Percentiles rank a stretch among this genome's conserved stretches.
These are phyloP conservation scores for Huntiella moniliformis DNA, from an alignment of 2,329 filamentous ascomycete genomes.

Conservation along the genomic window DNA sequence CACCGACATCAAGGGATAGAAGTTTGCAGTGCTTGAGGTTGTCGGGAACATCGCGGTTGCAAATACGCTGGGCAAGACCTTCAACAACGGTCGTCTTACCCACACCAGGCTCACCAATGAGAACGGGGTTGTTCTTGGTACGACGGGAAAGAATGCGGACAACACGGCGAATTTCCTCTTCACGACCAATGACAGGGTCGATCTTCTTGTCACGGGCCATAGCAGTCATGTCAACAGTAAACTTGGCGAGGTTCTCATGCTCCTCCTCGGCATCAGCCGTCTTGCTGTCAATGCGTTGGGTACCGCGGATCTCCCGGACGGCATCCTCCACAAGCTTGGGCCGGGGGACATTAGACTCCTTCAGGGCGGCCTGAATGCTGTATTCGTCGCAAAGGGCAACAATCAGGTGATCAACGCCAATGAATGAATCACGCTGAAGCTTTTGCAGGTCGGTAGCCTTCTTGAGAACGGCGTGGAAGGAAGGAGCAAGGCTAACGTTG, in stretches of 20 bases:
- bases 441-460: constrained; percentile 80
- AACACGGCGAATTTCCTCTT: constrained; percentile 86
- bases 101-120: constrained; percentile 95
- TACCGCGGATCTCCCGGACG: constrained; percentile 81
- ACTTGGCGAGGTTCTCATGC: constrained; percentile 91
- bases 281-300: constrained; percentile 84
- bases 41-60: constrained; percentile 90
- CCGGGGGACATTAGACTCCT: constrained; percentile 81
- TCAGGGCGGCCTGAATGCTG: constrained; percentile 52
- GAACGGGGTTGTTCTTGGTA: constrained; percentile 96
- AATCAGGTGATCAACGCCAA: constrained; percentile 90
- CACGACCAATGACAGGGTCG: constrained; percentile 88
- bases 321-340: constrained; percentile 76
- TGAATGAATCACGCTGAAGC: constrained; percentile 90
- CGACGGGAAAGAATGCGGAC: constrained; percentile 79
- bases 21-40: constrained; percentile 87
- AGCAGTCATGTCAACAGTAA: constrained; percentile 95
- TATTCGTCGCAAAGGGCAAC: constrained; percentile 64
- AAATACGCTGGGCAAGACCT: constrained; percentile 83
- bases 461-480: constrained; percentile 65
- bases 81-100: constrained; percentile 98
- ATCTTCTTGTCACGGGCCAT: constrained; percentile 96
- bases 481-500: constrained; percentile 61
- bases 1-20: constrained; percentile 85
- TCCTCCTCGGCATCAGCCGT: constrained; percentile 85